Evolutionary conservation across 345 rosid genomes (phyloP).

Genomic region (Eutrema japonicum): DNA sequence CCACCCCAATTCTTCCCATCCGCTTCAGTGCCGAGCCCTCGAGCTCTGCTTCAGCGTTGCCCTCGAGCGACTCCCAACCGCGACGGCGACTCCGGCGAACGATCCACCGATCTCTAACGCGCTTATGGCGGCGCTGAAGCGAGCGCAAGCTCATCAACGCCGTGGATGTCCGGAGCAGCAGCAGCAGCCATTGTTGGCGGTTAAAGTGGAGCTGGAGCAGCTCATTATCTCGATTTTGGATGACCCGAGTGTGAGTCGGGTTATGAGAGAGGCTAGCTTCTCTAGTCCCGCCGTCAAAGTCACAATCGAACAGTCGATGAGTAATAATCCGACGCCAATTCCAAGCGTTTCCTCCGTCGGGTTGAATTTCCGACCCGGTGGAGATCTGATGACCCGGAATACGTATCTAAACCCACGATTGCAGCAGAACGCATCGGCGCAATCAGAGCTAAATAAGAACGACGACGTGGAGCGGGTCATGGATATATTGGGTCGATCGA

Average conservation of each 20-base stretch:
- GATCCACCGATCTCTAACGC: slow-evolving; percentile 99
- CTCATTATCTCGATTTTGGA: slow-evolving; percentile 93
- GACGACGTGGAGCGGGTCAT: slow-evolving; percentile 72
- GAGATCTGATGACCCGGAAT: slow-evolving; percentile 53
- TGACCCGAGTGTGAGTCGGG: slow-evolving; percentile 97
- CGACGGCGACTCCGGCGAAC: slow-evolving; percentile 46
- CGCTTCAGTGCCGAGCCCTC: slow-evolving; percentile 96
- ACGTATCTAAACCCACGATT: slow-evolving; percentile 78
- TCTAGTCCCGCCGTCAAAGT: slow-evolving; percentile 96
- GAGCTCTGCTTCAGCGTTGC: slow-evolving; percentile 99
- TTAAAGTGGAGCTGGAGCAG: slow-evolving; percentile 97
- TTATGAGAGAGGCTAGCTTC: slow-evolving; percentile 99
- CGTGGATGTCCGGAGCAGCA: slow-evolving; percentile 99
- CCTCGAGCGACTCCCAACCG: slow-evolving; percentile 84
- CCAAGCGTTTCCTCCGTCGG: slow-evolving; percentile 56
- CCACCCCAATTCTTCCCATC: slow-evolving; percentile 97
- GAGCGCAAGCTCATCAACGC: slow-evolving; percentile 99
- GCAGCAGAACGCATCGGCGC: slow-evolving; percentile 57
- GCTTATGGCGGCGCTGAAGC: slow-evolving; percentile 96
- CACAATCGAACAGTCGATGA: slow-evolving; percentile 80
- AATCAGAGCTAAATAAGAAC: slow-evolving; percentile 53
- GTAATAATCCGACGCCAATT: slow-evolving; percentile 43
- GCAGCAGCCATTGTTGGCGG: slow-evolving; percentile 92
- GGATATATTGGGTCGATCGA: slow-evolving; percentile 65
- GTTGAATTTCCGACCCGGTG: slow-evolving; percentile 63